Base-by-base conservation (phyloP, 2,329 filamentous ascomycete species). In the Phaeosphaeriaceae sp. region DNA sequence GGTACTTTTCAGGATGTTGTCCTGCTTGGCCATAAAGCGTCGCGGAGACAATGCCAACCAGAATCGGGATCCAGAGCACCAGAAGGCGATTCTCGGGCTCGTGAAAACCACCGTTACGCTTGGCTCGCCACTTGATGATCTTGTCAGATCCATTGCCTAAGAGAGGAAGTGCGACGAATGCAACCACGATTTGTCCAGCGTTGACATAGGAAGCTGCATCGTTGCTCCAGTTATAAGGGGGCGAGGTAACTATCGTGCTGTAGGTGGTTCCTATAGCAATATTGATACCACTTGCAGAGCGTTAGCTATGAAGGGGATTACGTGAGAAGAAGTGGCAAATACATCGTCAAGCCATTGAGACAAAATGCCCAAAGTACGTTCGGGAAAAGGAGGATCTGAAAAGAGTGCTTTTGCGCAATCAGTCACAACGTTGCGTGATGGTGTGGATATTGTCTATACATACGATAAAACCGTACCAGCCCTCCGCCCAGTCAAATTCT, bases 1-100 rank as follows among this genome's bases (percentile, higher is more conserved):
- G 73, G 48, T 69, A 77, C 1, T 72, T 48, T 3, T 70, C 62
- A 0, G 79, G 79, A 55, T 78, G 63, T 9, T 70, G 55, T 0
- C 72, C 79, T 24, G 64, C 66, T 25, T 61, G 50, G 7, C 67
- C 66, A 24, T 67, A 70, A 11, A 70, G 31, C 7, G 58, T 56
- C 7, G 65, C 54, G 11, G 67, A 48, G 27, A 70, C 36, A 19
- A 61, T 71, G n/a, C 69, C 72, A 33, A 76, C 50, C n/a, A 77
- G 45, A 46, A 79, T 73, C 5, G 78, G 78, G 11, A 80, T 60
- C 22, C 77, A 67, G 1, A 81, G 69, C 1, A 76, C 71, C 1
- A 79, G 74, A 1, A 81, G 66, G 25, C 78, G 72, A 62, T 79
- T 74, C 54, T 80, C 76, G 20, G 79, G 78, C 50, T 78, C 72